Percentiles rank a stretch among this genome's conserved stretches.
These are phyloP conservation scores for Scytalidium lignicola DNA, from an alignment of 2,329 filamentous ascomycete species.

Conservation along the genomic window DNA sequence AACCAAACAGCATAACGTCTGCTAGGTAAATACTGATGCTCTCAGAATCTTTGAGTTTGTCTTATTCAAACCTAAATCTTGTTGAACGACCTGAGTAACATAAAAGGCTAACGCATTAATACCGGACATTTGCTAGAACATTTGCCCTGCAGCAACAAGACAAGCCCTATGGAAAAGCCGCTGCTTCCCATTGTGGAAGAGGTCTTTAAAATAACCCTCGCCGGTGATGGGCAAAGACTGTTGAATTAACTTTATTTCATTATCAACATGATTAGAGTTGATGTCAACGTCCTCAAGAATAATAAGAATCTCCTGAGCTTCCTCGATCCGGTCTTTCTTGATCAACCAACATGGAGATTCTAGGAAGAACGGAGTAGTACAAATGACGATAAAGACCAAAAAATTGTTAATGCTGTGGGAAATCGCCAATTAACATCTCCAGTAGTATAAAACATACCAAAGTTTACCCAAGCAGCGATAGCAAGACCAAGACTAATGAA, in stretches of 20 bases:
- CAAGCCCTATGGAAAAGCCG: conserved; percentile 45
- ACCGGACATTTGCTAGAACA: conserved; percentile 41
- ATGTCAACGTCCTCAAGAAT: conserved; percentile 35
- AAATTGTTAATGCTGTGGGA: conserved; percentile 49
- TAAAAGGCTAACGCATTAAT: conserved; percentile 11
- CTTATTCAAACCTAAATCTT: conserved; percentile 5
- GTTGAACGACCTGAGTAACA: conserved; percentile 5
- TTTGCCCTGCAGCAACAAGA: conserved; percentile 39
- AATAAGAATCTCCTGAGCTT: conserved; percentile 29
- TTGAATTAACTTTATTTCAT: conserved; percentile 35
- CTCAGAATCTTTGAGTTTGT: conserved; percentile 4
- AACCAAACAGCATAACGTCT: conserved; percentile 23
- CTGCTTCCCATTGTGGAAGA: conserved; percentile 41
- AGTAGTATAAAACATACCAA: conserved; percentile 41
- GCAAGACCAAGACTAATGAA: conserved; percentile 49
- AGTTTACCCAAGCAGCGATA: conserved; percentile 54
- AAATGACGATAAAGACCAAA: conserved; percentile 41
- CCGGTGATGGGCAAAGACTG: conserved; percentile 57
- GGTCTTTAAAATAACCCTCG: conserved; percentile 27
- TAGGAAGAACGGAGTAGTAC: conserved; percentile 26
- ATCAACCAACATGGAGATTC: conserved; percentile 32
- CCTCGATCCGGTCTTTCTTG: conserved; percentile 23
- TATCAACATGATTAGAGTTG: conserved; percentile 5
- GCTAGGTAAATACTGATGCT: conserved; percentile 30
- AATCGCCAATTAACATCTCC: conserved; percentile 47